phyloP scores from a whole-genome alignment of 2,329 filamentous ascomycete genomes.

The Myriangium duriaei region DNA sequence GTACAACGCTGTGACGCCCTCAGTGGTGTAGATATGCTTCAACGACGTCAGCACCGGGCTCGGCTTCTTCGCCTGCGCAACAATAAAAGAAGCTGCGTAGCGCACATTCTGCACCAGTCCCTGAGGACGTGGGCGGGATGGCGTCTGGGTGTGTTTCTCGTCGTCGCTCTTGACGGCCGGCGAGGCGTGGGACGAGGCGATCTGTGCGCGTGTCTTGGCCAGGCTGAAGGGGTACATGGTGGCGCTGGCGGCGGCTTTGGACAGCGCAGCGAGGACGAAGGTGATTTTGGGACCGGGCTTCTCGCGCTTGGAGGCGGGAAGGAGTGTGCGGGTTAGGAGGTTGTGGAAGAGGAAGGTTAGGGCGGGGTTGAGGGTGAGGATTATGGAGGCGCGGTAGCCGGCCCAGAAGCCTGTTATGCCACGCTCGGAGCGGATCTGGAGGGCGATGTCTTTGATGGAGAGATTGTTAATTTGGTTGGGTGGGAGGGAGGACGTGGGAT shows the following conservation, averaged over 20 bases:
- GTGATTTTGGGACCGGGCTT: conserved; percentile 43
- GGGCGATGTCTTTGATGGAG: conserved; percentile 44
- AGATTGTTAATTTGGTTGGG: conserved; percentile 19
- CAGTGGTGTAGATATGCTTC: conserved; percentile 27
- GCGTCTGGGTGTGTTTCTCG: not conserved
- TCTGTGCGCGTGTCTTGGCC: conserved; percentile 68
- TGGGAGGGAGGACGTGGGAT: conserved; percentile 20
- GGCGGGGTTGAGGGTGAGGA: conserved; percentile 74
- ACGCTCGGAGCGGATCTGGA: conserved; percentile 53
- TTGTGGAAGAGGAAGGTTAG: conserved; percentile 78
- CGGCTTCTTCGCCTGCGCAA: conserved; percentile 1
- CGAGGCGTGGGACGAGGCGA: conserved; percentile 25
- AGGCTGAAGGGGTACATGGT: conserved; percentile 78
- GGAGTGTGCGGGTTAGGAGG: conserved; percentile 47
- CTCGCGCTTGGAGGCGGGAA: conserved; percentile 41
- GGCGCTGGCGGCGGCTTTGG: conserved; percentile 63
- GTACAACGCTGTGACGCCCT: conserved; percentile 61
- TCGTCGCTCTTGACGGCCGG: conserved; percentile 8
- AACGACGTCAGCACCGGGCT: conserved; percentile 17
- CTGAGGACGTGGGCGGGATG: not conserved
- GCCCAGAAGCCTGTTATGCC: conserved; percentile 73
- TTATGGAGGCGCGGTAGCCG: conserved; percentile 67
- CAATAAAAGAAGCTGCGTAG: not conserved
- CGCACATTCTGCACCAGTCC: conserved; percentile 1
- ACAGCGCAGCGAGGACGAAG: conserved; percentile 59